phyloP scores from a whole-genome alignment of 2,329 filamentous ascomycete species.

The Aureobasidium sp. region DNA sequence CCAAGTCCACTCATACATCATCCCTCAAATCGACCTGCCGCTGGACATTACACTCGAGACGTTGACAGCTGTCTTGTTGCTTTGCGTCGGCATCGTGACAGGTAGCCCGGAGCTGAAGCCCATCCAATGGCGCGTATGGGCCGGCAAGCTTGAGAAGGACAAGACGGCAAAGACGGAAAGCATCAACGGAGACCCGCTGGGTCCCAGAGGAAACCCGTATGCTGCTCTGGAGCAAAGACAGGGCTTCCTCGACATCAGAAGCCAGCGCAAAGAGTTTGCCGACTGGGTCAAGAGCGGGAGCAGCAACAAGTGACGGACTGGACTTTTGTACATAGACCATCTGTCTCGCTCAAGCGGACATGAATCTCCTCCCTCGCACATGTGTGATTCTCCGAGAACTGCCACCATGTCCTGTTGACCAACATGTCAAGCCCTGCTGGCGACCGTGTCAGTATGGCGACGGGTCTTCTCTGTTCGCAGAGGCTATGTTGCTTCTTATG shows the following conservation, averaged over 20 bases:
- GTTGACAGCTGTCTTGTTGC: constrained; percentile 67
- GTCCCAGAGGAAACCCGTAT: constrained; percentile 75
- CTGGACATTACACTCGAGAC: constrained; percentile 85
- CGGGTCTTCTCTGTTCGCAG: constrained; percentile 2
- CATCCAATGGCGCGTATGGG: constrained; percentile 76
- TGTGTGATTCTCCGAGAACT: not conserved
- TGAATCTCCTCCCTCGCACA: no score
- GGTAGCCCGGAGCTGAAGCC: constrained; percentile 73
- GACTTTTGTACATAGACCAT: not conserved
- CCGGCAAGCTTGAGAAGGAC: constrained; percentile 69
- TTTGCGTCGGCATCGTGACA: constrained; percentile 76
- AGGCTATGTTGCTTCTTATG: not conserved
- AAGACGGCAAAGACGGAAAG: constrained; percentile 42
- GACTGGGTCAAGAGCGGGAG: constrained; percentile 55
- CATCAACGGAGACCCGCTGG: constrained; percentile 48
- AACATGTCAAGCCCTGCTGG: no score
- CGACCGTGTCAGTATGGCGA: not conserved
- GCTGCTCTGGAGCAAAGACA: constrained; percentile 68
- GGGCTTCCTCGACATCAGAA: constrained; percentile 80
- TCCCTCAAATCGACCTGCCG: constrained; percentile 50
- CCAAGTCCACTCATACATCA: constrained; percentile 14
- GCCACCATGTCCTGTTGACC: no score
- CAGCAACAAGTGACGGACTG: constrained; percentile 4
- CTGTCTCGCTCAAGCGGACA: no score
- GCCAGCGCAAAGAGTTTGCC: constrained; percentile 67